Conservation (phyloP, 164 flowering plant genomes). For the Malania oleifera region DNA sequence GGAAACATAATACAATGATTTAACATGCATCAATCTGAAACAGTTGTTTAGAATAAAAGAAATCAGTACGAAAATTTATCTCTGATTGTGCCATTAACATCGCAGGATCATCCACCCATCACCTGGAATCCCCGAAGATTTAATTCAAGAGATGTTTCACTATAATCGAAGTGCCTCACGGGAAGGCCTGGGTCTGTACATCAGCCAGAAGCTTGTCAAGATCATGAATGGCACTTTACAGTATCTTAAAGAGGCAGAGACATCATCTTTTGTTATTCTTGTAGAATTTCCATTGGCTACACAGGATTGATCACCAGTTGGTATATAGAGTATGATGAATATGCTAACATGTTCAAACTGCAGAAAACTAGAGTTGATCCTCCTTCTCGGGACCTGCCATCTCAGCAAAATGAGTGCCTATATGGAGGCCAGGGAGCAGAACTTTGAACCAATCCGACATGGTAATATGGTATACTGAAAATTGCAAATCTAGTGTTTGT, state of each 20-base stretch:
- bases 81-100: slow-evolving; percentile 5
- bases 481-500: background rate
- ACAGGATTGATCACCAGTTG: slow-evolving; percentile 5
- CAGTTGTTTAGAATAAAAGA: too few relatives aligned
- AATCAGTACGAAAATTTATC: background rate
- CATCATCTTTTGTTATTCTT: slow-evolving; percentile 58
- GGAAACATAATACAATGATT: too few relatives aligned
- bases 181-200: slow-evolving; percentile 75
- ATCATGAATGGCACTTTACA: slow-evolving; percentile 79
- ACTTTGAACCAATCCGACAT: too few relatives aligned
- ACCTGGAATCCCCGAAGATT: slow-evolving; percentile 76
- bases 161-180: slow-evolving; percentile 45
- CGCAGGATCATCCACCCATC: slow-evolving; percentile 74
- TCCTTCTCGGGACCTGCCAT: too few relatives aligned
- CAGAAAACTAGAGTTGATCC: too few relatives aligned
- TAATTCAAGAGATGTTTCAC: slow-evolving; percentile 78
- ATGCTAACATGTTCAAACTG: too few relatives aligned
- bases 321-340: too few relatives aligned
- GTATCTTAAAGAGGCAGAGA: slow-evolving; percentile 69
- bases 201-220: slow-evolving; percentile 76
- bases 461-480: too few relatives aligned
- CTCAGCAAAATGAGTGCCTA: too few relatives aligned
- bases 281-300: slow-evolving; percentile 64
- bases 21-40: too few relatives aligned
- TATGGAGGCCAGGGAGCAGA: too few relatives aligned